Evolutionary conservation across 352 stramenopile species (phyloP).

Genomic region (Paralagenidium karlingii): DNA sequence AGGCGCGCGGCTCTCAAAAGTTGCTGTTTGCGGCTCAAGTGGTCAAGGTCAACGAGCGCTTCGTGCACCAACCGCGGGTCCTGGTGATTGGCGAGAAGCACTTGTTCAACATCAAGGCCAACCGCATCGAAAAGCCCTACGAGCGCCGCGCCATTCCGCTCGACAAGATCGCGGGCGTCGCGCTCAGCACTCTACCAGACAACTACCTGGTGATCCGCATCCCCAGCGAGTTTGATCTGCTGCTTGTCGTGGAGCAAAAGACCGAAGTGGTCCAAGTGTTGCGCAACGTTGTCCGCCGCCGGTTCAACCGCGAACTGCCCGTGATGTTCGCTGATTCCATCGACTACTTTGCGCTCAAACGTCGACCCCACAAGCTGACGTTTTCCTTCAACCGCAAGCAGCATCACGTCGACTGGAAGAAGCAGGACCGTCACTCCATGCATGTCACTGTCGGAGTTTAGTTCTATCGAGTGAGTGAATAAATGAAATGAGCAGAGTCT

Average conservation of each 20-base stretch:
- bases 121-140: slow-evolving; percentile 76
- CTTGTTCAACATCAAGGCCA: slow-evolving; percentile 77
- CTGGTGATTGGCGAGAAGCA: slow-evolving; percentile 61
- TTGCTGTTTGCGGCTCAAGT: slow-evolving; percentile 58
- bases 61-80: slow-evolving; percentile 61
- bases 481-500: too few species aligned
- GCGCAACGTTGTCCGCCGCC: background rate
- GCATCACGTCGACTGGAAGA: slow-evolving; percentile 42
- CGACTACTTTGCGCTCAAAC: background rate
- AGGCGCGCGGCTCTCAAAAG: slow-evolving; percentile 35
- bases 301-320: background rate
- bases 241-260: slow-evolving; percentile 62
- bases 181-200: slow-evolving; percentile 67
- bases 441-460: slow-evolving; percentile 45
- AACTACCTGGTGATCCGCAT: slow-evolving; percentile 72
- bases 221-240: slow-evolving; percentile 60
- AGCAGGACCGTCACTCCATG: slow-evolving; percentile 64
- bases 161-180: slow-evolving; percentile 32
- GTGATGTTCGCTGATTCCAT: background rate
- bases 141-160: slow-evolving; percentile 63
- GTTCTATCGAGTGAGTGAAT: too few species aligned
- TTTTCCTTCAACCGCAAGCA: slow-evolving; percentile 32
- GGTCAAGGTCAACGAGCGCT: slow-evolving; percentile 77
- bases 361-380: background rate
- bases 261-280: slow-evolving; percentile 46